A percentile compares a stretch with the other conserved stretches of the same genome.
phyloP scores from a whole-genome alignment of 208 protist genomes.

The Herpetomonas samuelpessoai region DNA sequence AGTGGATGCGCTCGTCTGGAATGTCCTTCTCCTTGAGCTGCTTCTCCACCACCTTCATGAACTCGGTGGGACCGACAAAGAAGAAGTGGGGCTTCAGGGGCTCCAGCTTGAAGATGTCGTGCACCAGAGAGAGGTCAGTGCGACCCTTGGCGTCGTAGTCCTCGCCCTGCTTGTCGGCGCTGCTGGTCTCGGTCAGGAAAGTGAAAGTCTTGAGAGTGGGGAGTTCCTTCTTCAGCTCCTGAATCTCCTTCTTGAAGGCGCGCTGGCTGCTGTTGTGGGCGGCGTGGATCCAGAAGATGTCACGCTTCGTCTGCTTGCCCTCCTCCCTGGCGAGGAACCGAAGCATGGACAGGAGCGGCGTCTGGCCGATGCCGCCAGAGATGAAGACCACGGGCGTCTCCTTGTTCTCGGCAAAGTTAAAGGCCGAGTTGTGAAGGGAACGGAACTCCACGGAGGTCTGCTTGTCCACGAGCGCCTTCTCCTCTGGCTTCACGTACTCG shows the following conservation, averaged over 20 bases:
- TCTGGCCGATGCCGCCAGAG: constrained; percentile 30
- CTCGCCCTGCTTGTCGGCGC: constrained; percentile 19
- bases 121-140: constrained; percentile 24
- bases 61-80: constrained; percentile 29
- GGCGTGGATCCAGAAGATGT: constrained; percentile 33
- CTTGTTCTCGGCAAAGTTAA: constrained; percentile 5
- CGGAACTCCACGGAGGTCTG: not conserved
- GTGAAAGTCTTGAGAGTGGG: constrained; percentile 24
- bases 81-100: constrained; percentile 21
- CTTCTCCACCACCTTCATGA: constrained; percentile 20
- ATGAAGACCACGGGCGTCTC: constrained; percentile 25
- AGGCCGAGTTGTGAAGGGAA: not conserved
- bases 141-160: constrained; percentile 33
- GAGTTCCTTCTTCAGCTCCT: constrained; percentile 15
- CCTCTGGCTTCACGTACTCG: not conserved
- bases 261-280: constrained; percentile 22
- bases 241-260: constrained; percentile 22
- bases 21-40: constrained; percentile 19
- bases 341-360: constrained; percentile 34
- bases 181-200: constrained; percentile 19
- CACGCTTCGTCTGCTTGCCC: constrained; percentile 8
- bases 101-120: constrained; percentile 10
- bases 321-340: constrained; percentile 23
- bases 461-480: not conserved
- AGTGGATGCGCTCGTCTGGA: constrained; percentile 18